Base-by-base conservation (phyloP, 371 early-diverging fungal species). In the Mucor piriformis region DNA sequence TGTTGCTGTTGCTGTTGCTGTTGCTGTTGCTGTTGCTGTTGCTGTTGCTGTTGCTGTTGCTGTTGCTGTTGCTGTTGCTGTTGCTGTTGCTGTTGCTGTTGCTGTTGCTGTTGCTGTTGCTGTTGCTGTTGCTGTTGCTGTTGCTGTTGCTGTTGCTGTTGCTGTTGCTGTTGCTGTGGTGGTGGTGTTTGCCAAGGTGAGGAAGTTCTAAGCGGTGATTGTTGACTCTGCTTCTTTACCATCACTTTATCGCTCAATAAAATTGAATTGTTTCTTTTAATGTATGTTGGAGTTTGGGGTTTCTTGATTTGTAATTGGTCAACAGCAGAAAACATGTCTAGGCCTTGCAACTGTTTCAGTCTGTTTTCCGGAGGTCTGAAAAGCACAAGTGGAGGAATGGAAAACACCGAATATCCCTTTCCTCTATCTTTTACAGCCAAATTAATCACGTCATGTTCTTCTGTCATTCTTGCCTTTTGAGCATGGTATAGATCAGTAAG, bases 301-400 rank as follows among this genome's bases (percentile, higher is more conserved):
- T 63, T 57, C 15, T 54, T 38, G n/a, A 38, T 48, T n/a, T 38
- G 33, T 20, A 64, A 24, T 42, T 66, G 59, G 40, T 68, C 61
- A 21, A 59, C 59, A 33, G 56, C 59, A 16, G 67, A 66, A 60
- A 72, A 66, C 58, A 73, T 72, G 47, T 73, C 71, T 0, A 67
- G 61, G 0, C 72, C 69, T n/a, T 66, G 59, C 16, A 77, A 35
- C 37, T 76, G 73, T 49, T 61, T 62, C 46, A 79, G 27, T 53
- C 92, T 92, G 59, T 83, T 86, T 48, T 88, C 92, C 8, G 92
- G 81, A 23, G 97, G 98, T 46, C 92, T 81, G 67, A 89, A 96
- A 15, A 95, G 68, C 2, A 88, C 80, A 13, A 88, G 85, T 16
- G 83, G 82, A n/a, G 93, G 94, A 20, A 94, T 85, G 12, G 87